Evolutionary conservation across 2,329 filamentous ascomycete species (phyloP), one percentile per base, ranked within the genome.

Genomic region (Achaetomium macrosporum): DNA sequence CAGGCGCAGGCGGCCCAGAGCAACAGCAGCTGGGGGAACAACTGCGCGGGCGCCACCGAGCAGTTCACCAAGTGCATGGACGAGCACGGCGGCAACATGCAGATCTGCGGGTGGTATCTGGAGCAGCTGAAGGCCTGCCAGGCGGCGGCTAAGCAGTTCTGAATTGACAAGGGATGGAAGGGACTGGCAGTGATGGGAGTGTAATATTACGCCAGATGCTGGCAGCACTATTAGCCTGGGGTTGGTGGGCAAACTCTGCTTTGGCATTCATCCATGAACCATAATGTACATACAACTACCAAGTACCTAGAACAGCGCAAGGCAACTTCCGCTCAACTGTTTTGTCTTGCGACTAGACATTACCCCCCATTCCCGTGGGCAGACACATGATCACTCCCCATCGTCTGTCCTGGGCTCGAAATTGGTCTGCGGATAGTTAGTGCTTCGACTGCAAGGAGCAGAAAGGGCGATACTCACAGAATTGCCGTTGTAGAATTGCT

Each of bases 1-100:
- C 68, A 70, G 54, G 71, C 70, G 57, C 73, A 73, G 58, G 71
- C 80, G 42, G 73, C 79, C 56, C 71, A 77, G 56, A 67, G 69
- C 39, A 71, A 80, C 64, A 76, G 78, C 67, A 76, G 76, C 70
- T 76, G 73, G 66, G 70, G 73, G 67, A 78, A 73, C 71, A 87
- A 87, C 70, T 99, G 93, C 75, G 83, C 83, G 59, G 82, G 78
- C 50, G 90, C 93, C 63, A 84, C 90, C 50, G 83, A 84, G 72
- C 83, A 81, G 73, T 97, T 99, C 79, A 91, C 90, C 66, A 87
- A 85, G 76, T 99, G 93, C 80, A 87, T 99, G 85, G 91, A 97
- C 71, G 88, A 97, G 68, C 87, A 99, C 72, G 77, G 84, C 68
- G 93, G 93, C 63, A 90, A 93, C 74, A 84, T 99, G 86, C 85